Evolutionary conservation across 495 filamentous ascomycete genomes (phyloP), one percentile per base, ranked within the genome.

Genomic region (Pyronema omphalodes): DNA sequence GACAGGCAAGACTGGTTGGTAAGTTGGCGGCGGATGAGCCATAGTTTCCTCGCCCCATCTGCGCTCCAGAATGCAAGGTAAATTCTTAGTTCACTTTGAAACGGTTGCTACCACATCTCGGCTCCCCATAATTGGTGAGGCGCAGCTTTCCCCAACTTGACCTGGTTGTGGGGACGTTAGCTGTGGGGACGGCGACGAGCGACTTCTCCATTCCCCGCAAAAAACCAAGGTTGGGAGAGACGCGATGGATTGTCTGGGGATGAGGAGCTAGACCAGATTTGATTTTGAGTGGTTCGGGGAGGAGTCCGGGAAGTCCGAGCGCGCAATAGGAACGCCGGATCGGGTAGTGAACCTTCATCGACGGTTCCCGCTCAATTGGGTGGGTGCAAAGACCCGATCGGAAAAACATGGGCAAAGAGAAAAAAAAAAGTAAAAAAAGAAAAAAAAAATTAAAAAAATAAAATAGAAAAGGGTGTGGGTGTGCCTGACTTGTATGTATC

Each of bases 141-240:
- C 44, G 44, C 11, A 9, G 12, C 44, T 14, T 14, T 23, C 17
- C 44, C 44, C 44, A 47, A 47, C 44, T 6, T 71, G 70, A 74
- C 9, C 71, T 44, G 3, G 67, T 71, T 18, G 64, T 69, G 57
- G 70, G 71, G 7, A 64, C 67, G 67, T 72, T 64, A 47, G 9
- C 44, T 43, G 37, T 48, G 53, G 47, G 23, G 58, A 51, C 44
- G 43, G 53, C 18, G 34, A 47, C 44, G 23, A 44, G 34, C 14
- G 39, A 43, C 39, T n/a, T 43, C 23, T 14, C 18, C 9, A 9
- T 47, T 14, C 44, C 44, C 44, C 44, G 44, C 44, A 23, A 47
- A 47, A 29, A 47, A 47, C 44, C 18, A 47, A 47, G 47, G 50
- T 9, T 43, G 50, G 14, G 39, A 6, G 39, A 43, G 39, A 6